Base-by-base conservation (phyloP, 2,329 filamentous ascomycete species). In the Elsinoe arachidis region DNA sequence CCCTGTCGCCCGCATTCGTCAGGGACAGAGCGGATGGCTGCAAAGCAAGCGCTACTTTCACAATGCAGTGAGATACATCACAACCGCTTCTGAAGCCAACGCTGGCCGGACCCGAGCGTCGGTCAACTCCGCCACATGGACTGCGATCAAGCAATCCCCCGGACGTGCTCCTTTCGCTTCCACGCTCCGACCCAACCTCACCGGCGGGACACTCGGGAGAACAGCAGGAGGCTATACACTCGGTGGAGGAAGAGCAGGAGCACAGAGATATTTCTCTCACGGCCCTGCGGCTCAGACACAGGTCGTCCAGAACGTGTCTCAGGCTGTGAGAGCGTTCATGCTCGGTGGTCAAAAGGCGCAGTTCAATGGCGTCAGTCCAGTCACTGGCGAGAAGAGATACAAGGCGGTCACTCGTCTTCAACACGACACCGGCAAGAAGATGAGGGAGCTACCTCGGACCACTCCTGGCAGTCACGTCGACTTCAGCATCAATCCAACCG, bases 301-400 rank as follows among this genome's bases (percentile, higher is more conserved):
- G 70, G 90, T 97, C 47, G 82, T 97, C 54, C 87, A 93, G 71
- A 96, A 96, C 72, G 92, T 96, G n/a, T 95, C 90, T 11, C 85
- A 90, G 64, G 93, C 90, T 4, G 85, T 97, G 67, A 84, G 93
- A 56, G 91, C 90, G 11, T 96, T 99, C 73, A 86, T 89, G 74
- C 79, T 96, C n/a, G 90, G 88, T 0, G 93, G 93, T 0, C 84
- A 95, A 67, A 93, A 91, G 70, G 85, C 87, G 9, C 87, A 88
- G 58, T 96, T 91, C 65, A 88, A 96, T 69, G 92, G 92, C 11
- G 70, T 86, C 43, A 84, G 85, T 56, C 72, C 81, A 14, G 68
- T 67, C 33, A 83, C 80, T 10, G 91, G 91, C 44, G 84, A 91
- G 72, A 87, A 87, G 73, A 81, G 82, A 59, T 96, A 90, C 77